phyloP scores from a whole-genome alignment of 805 yeast genomes.

The Wickerhamomyces hampshirensis region DNA sequence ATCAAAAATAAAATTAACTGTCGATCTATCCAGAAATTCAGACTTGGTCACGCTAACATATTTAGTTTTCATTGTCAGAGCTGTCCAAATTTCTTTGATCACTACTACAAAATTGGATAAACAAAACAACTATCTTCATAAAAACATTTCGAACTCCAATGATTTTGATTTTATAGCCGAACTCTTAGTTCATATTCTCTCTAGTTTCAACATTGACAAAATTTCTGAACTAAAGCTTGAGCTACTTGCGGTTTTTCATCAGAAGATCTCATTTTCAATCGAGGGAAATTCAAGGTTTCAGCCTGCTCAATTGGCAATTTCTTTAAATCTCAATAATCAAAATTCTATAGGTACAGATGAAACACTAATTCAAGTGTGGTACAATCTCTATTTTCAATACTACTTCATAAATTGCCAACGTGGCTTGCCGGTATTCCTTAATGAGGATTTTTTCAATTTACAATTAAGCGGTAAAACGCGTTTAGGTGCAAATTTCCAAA shows the following conservation, averaged over 20 bases:
- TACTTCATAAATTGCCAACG: slow-evolving; percentile 8
- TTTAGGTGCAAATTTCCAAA: neutral
- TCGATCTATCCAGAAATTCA: slow-evolving; percentile 13
- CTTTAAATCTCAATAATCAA: slow-evolving; percentile 16
- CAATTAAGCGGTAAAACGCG: slow-evolving; percentile 2
- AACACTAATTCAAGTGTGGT: slow-evolving; percentile 15
- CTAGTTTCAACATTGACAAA: slow-evolving; percentile 5
- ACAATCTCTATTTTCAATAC: slow-evolving; percentile 14
- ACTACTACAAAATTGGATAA: slow-evolving; percentile 14
- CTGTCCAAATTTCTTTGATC: slow-evolving; percentile 15
- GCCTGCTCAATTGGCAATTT: slow-evolving; percentile 8
- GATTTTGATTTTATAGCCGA: slow-evolving; percentile 19
- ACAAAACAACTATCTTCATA: slow-evolving; percentile 7
- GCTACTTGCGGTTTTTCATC: slow-evolving; percentile 8
- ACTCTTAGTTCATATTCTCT: slow-evolving; percentile 9
- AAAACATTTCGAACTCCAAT: slow-evolving; percentile 7
- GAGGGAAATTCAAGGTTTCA: neutral
- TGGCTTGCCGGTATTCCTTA: slow-evolving; percentile 18
- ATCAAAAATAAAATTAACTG: slow-evolving; percentile 23
- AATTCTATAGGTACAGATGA: slow-evolving; percentile 6
- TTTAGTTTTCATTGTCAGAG: slow-evolving; percentile 16
- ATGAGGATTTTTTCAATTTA: slow-evolving; percentile 15
- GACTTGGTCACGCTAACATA: slow-evolving; percentile 11
- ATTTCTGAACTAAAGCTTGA: slow-evolving; percentile 9
- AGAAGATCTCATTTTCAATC: slow-evolving; percentile 10